A percentile compares a stretch with the other conserved stretches of the same genome.
Conservation (phyloP, 176 grass and related monocot genomes). For the Oryza punctata region DNA sequence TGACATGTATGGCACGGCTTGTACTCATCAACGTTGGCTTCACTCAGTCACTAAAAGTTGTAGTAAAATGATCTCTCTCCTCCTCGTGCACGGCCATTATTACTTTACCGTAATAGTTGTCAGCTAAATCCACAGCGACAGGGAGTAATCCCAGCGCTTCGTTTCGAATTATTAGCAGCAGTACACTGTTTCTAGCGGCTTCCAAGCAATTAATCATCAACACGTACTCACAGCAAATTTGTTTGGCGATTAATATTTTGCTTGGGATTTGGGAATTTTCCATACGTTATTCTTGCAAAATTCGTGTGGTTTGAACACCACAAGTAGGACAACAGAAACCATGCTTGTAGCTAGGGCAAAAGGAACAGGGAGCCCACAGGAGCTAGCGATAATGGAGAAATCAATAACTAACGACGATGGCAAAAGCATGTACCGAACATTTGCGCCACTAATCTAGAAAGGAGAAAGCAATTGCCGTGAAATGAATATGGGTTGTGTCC, state of each 20-base stretch:
- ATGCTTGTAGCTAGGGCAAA: neutral
- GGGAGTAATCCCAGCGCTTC: neutral
- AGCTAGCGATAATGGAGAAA: neutral
- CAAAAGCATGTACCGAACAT: slow-evolving; percentile 11
- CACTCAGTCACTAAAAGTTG: neutral
- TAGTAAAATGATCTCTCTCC: neutral
- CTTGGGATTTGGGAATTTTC: no score
- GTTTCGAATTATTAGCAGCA: neutral
- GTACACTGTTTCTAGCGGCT: neutral
- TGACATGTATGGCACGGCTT: slow-evolving; percentile 12
- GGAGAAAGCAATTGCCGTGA: slow-evolving; percentile 26
- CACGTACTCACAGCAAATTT: neutral
- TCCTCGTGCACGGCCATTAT: neutral
- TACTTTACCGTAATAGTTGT: neutral
- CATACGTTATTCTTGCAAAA: no score
- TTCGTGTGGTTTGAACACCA: neutral
- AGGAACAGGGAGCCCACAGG: neutral
- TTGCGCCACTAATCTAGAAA: slow-evolving; percentile 22
- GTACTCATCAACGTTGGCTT: neutral
- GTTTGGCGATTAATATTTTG: no score
- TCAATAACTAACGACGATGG: neutral
- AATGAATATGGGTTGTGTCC: neutral
- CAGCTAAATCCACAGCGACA: neutral
- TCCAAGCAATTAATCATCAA: slow-evolving; percentile 11
- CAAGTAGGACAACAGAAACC: no score